Evolutionary conservation across 2,329 filamentous ascomycete genomes (phyloP).

Genomic region (Gaeumannomyces tritici): DNA sequence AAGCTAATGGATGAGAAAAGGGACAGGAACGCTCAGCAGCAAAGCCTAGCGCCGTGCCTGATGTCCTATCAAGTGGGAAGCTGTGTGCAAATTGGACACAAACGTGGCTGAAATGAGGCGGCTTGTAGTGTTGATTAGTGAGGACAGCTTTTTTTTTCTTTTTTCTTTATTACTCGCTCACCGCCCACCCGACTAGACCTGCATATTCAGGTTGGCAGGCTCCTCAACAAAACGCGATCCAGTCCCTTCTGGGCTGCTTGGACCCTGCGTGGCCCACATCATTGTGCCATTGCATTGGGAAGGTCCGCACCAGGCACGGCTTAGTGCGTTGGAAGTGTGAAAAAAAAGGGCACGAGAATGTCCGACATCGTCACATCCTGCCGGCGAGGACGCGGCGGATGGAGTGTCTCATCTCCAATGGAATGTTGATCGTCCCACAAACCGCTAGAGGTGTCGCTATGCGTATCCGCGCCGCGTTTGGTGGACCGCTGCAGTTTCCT

Average conservation of each 20-base stretch:
- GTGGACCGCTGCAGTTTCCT: background rate
- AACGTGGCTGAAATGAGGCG: background rate
- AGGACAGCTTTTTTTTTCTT: background rate
- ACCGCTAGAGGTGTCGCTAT: background rate
- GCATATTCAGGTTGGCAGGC: too few species aligned
- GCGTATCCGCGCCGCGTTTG: background rate
- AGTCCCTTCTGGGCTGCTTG: background rate
- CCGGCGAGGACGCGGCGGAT: background rate
- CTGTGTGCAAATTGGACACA: background rate
- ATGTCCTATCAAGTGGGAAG: background rate
- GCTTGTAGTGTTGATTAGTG: background rate
- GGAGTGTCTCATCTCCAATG: background rate
- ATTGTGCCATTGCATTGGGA: background rate
- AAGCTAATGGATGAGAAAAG: background rate
- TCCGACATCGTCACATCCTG: background rate
- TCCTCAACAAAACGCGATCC: background rate
- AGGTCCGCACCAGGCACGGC: background rate
- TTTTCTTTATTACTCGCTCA: background rate
- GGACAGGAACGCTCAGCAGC: background rate
- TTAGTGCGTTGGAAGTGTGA: background rate
- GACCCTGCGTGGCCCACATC: background rate
- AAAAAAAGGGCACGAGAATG: background rate
- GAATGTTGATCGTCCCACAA: background rate
- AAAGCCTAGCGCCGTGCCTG: background rate
- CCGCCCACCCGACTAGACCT: background rate